These are phyloP conservation scores for Colletotrichum shisoi DNA, from an alignment of 2,329 filamentous ascomycete species.

Conservation along the genomic window DNA sequence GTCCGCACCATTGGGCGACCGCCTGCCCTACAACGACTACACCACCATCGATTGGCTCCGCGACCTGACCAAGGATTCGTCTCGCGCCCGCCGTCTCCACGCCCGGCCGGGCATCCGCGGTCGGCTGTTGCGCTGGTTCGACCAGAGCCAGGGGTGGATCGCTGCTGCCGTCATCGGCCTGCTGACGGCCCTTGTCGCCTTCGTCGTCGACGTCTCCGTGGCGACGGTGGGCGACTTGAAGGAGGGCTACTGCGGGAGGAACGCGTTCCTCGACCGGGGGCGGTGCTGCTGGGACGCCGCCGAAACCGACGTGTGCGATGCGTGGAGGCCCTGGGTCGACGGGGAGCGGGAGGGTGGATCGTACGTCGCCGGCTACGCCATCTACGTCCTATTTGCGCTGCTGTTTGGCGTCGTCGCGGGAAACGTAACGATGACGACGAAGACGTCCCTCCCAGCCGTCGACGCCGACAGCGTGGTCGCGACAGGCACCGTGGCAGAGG, in stretches of 20 bases:
- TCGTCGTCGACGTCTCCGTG: constrained; percentile 62
- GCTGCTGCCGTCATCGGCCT: constrained; percentile 62
- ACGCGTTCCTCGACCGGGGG: constrained; percentile 57
- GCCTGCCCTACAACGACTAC: constrained; percentile 68
- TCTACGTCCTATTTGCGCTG: constrained; percentile 44
- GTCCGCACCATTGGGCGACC: constrained; percentile 54
- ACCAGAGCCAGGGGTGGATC: constrained; percentile 64
- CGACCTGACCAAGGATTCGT: constrained; percentile 66
- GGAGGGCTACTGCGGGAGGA: constrained; percentile 60
- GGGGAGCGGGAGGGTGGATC: constrained; percentile 15
- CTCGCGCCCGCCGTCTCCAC: constrained; percentile 42
- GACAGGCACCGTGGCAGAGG: constrained; percentile 36
- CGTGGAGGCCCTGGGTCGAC: constrained; percentile 55
- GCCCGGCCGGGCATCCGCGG: constrained; percentile 50
- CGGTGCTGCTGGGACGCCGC: constrained; percentile 54
- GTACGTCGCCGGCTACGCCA: constrained; percentile 40
- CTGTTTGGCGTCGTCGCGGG: constrained; percentile 43
- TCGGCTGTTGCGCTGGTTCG: constrained; percentile 47
- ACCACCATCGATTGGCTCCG: constrained; percentile 70
- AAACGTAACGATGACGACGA: constrained; percentile 48
- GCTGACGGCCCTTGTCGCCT: constrained; percentile 64
- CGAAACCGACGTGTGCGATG: constrained; percentile 44
- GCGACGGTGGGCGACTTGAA: constrained; percentile 66
- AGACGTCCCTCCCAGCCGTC: constrained; percentile 56
- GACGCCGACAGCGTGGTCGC: constrained; percentile 33